Conservation (phyloP, 768 basidiomycete species). For the Agaricus subrufescens region DNA sequence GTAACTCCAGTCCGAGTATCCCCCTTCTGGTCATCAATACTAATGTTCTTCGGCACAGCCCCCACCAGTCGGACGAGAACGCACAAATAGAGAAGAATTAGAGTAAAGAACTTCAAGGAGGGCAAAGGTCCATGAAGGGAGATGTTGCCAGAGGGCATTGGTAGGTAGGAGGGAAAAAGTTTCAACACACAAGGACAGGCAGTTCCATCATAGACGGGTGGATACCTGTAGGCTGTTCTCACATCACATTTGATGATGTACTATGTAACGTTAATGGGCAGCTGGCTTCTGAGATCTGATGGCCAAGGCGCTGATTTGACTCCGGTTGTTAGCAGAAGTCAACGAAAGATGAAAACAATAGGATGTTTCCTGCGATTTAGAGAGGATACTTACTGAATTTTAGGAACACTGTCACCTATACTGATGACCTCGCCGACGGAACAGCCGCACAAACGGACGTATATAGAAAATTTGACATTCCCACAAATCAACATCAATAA, state of each 20-base stretch:
- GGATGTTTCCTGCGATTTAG: too few species aligned
- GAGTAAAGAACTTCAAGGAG: background rate
- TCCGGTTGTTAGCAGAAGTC: too few species aligned
- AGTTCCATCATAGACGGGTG: background rate
- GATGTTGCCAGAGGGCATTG: constrained; percentile 1
- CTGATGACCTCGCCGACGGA: too few species aligned
- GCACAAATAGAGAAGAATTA: background rate
- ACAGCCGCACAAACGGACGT: too few species aligned
- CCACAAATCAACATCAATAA: too few species aligned
- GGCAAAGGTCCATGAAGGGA: background rate
- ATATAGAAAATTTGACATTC: too few species aligned
- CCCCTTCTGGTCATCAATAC: constrained; percentile 32
- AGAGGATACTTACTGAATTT: too few species aligned
- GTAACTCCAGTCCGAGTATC: constrained; percentile 22
- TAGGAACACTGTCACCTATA: too few species aligned
- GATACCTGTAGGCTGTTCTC: background rate
- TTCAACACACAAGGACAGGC: background rate
- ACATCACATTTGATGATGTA: background rate
- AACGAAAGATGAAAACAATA: too few species aligned
- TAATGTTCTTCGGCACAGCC: constrained; percentile 17
- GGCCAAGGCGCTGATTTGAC: too few species aligned
- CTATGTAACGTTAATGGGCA: too few species aligned
- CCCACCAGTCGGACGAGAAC: background rate
- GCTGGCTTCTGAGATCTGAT: too few species aligned
- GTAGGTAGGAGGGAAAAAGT: background rate